Evolutionary conservation across 2,329 filamentous ascomycete genomes (phyloP), one percentile per base, ranked within the genome.

Genomic region (Cladosporium halotolerans): DNA sequence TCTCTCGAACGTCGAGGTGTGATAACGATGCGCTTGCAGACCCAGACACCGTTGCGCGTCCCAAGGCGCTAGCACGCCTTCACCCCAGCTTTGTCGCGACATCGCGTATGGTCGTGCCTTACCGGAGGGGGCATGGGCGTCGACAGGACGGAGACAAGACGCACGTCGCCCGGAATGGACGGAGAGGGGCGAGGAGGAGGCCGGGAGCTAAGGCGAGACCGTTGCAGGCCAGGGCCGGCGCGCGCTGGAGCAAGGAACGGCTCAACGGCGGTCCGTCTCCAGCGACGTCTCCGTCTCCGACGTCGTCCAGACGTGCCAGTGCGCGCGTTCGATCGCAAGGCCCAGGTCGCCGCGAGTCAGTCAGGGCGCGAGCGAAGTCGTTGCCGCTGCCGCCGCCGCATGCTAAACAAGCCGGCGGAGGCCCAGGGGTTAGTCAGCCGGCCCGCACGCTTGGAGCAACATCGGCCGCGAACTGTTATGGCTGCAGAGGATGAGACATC

Each of bases 161-260:
- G 48, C 48, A 51, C 31, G 39, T 51, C 48, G 48, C 48, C 40
- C 48, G 40, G 48, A 44, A 38, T 36, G 48, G 48, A 51, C 18
- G 28, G 48, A 31, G 48, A 31, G 28, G 40, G 23, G 23, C 23
- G 40, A 42, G 16, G 40, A 42, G 40, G 11, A 42, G 14, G 13
- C 44, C 48, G 48, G 40, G 48, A 40, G 42, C 42, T 44, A 51
- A 36, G 32, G 48, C 39, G 39, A n/a, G 28, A 28, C 36, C 36
- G 36, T 39, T 39, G 36, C 36, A 13, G 36, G 8, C 19, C 44
- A 51, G 48, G 48, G 16, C 48, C 48, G 48, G 39, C 36, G 36
- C 48, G 48, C 48, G 16, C 39, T 23, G 10, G 47, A 14, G 13
- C 16, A 28, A 28, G 23, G 13, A n/a, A 44, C 48, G 48, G 48